phyloP scores from a whole-genome alignment of 208 protist species.

The Wallacemonas rigidus region DNA sequence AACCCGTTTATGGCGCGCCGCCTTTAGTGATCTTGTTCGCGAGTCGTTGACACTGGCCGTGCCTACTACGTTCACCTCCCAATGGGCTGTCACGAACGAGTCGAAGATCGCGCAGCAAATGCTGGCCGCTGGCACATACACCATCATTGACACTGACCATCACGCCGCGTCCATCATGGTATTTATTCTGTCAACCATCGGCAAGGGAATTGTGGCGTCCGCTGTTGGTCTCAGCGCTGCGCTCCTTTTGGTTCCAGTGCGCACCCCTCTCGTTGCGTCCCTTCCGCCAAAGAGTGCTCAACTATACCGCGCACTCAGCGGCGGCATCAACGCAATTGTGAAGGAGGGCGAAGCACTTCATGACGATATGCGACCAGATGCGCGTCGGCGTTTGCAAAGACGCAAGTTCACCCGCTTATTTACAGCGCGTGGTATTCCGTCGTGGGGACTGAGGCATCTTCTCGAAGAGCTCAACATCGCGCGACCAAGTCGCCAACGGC shows the following conservation, averaged over 20 bases:
- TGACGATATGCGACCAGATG: conserved; percentile 77
- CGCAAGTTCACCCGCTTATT: conserved; percentile 72
- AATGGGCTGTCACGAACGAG: conserved; percentile 53
- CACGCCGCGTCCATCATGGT: conserved; percentile 30
- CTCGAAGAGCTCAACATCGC: conserved; percentile 77
- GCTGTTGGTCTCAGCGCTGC: conserved; percentile 54
- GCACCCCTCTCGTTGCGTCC: conserved; percentile 40
- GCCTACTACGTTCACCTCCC: conserved; percentile 22
- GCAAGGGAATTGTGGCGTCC: conserved; percentile 46
- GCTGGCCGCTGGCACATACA: conserved; percentile 5
- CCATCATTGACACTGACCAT: conserved; percentile 5
- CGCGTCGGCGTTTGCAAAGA: conserved; percentile 46
- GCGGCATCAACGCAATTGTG: conserved; percentile 49
- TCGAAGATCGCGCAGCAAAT: conserved; percentile 34
- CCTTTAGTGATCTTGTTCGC: conserved; percentile 51
- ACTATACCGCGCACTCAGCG: conserved; percentile 63
- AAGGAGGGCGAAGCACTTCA: conserved; percentile 47
- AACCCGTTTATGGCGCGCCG: conserved; percentile 36
- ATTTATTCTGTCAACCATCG: conserved; percentile 56
- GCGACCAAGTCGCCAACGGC: conserved; percentile 60
- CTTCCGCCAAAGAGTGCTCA: conserved; percentile 50
- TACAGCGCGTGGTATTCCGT: conserved; percentile 55
- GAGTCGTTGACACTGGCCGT: conserved; percentile 56
- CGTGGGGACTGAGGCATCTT: conserved; percentile 72
- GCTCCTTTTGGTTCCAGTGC: conserved; percentile 50